A percentile compares a stretch with the other conserved stretches of the same genome.
These are phyloP conservation scores for Cutaneotrichosporon cutaneum DNA, from an alignment of 1,284 basidiomycete species.

Conservation along the genomic window DNA sequence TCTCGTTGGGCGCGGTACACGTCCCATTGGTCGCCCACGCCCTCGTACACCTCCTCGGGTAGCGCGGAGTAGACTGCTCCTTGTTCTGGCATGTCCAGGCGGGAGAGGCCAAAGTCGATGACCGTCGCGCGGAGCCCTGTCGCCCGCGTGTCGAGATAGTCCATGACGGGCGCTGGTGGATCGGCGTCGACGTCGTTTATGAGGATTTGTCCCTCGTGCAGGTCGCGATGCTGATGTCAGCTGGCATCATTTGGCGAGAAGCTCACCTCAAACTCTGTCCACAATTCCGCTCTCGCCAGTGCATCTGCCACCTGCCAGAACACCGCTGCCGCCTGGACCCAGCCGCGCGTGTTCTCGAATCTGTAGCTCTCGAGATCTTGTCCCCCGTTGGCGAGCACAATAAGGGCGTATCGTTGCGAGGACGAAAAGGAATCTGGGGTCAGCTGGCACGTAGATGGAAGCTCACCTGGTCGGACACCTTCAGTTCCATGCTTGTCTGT, in stretches of 20 bases:
- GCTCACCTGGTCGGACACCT: conserved; percentile 77
- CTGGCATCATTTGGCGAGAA: not conserved
- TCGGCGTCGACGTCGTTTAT: conserved; percentile 55
- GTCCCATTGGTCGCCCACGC: conserved; percentile 88
- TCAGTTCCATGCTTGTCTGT: conserved; percentile 70
- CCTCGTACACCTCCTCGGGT: conserved; percentile 77
- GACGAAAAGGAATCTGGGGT: conserved; percentile 66
- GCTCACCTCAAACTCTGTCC: conserved; percentile 79
- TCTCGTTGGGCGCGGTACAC: conserved; percentile 85
- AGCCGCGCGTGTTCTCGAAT: conserved; percentile 63
- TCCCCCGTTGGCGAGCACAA: conserved; percentile 85
- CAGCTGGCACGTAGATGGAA: conserved; percentile 1
- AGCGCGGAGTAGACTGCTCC: conserved; percentile 50
- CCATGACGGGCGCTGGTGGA: conserved; percentile 26
- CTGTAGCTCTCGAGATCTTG: conserved; percentile 79
- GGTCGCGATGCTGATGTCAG: conserved; percentile 79
- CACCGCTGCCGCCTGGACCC: conserved; percentile 80
- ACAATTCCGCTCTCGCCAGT: conserved; percentile 72
- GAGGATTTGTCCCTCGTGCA: conserved; percentile 97
- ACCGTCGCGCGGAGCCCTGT: conserved; percentile 73
- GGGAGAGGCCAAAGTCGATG: conserved; percentile 91
- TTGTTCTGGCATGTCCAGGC: conserved; percentile 59
- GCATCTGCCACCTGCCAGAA: conserved; percentile 86
- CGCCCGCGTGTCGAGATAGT: conserved; percentile 44
- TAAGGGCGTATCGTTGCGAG: conserved; percentile 79